Evolutionary conservation across 345 rosid species (phyloP), one percentile per base, ranked within the genome.

Genomic region (Theobroma cacao): DNA sequence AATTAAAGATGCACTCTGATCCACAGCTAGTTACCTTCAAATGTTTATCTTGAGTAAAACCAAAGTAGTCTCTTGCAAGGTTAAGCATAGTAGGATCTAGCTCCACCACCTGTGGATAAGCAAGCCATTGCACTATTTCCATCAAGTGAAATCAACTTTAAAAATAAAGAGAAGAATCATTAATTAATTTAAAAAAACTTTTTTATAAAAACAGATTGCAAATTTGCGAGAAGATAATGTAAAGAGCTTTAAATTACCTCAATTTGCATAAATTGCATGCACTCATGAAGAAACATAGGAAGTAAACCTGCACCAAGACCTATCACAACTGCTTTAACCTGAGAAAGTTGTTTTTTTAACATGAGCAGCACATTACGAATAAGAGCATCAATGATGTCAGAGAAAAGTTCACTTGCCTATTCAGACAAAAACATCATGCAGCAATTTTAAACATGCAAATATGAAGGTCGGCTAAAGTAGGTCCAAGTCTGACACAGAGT

Each of bases 291-390:
- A 88, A 93, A 93, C 98, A 93, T 94, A 62, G 99, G 99, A 84
- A 95, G 93, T 70, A 95, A 80, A 72, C 99, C 98, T 14, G 99
- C 99, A 71, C 98, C 99, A 79, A 95, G 97, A 86, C 98, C 99
- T 65, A 95, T 81, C 63, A 95, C 83, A 78, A 91, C 93, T 72
- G 91, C 86, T 83, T 88, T 92, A 76, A 90, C 94, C 96, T 94
- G 88, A 66, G 60, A 81, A 80, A 38, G 58, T 59, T 67, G 4
- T 30, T 28, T 60, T n/a, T 65, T 58, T 41, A 66, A 56, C 66
- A 59, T 61, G 28, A 67, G 72, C 65, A 77, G 53, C 18, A 52
- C 64, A 38, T 53, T 20, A 52, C 2, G 2, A 22, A 80, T 68
- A 62, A 50, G 17, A 24, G 53, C 5, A 66, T 26, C 12, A 55